Conservation (phyloP, 1,139 yeast species). For the Yamadazyma trypodendri region DNA sequence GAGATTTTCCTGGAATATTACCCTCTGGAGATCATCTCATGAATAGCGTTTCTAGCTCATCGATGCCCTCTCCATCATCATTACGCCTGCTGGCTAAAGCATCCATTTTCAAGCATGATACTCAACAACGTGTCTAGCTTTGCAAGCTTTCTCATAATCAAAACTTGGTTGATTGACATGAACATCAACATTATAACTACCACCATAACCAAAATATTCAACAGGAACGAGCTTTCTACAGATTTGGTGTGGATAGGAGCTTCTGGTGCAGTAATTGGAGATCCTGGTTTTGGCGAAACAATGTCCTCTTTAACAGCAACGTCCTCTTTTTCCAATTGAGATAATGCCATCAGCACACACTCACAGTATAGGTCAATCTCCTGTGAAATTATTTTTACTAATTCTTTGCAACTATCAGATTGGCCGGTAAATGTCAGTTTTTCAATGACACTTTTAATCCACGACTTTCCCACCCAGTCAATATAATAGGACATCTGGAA, state of each 20-base stretch:
- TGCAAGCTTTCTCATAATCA: neutral
- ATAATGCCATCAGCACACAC: neutral
- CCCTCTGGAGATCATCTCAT: too few species aligned
- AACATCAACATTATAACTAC: neutral
- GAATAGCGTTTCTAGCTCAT: too few species aligned
- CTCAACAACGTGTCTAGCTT: conserved; percentile 1
- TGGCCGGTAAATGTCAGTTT: conserved; percentile 51
- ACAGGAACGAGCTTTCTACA: neutral
- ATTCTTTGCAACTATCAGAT: conserved; percentile 34
- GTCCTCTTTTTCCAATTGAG: neutral
- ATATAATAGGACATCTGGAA: conserved; percentile 44
- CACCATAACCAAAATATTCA: neutral
- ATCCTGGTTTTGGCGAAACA: too few species aligned
- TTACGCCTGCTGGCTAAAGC: neutral
- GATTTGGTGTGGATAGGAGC: neutral
- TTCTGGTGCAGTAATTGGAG: too few species aligned
- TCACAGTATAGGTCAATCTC: conserved; percentile 18
- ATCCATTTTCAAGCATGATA: neutral
- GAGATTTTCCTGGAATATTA: too few species aligned
- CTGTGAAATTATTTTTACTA: conserved; percentile 26
- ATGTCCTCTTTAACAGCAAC: neutral
- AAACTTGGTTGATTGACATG: neutral
- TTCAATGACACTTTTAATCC: conserved; percentile 57
- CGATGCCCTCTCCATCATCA: too few species aligned
- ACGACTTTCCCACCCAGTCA: conserved; percentile 56